phyloP scores from a whole-genome alignment of 106 monocot genomes.

The Phalaenopsis equestris region DNA sequence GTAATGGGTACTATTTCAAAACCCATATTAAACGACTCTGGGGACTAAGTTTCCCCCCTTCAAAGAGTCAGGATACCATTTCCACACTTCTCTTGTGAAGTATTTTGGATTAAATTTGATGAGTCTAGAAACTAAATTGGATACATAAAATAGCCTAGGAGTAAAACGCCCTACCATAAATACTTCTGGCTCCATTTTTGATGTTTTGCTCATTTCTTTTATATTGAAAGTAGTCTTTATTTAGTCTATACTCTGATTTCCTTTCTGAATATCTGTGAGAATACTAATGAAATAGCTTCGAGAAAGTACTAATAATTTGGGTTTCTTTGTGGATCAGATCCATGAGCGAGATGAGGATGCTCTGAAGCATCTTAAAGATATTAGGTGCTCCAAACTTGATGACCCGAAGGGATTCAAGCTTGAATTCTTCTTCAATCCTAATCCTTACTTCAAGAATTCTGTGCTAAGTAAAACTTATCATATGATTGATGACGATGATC shows the following conservation, averaged over 20 bases:
- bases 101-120: too few relatives aligned
- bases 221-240: not conserved
- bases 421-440: constrained; percentile 79
- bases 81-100: too few relatives aligned
- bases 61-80: too few relatives aligned
- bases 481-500: constrained; percentile 80
- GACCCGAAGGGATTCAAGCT: constrained; percentile 85
- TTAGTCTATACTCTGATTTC: not conserved
- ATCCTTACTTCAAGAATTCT: constrained; percentile 81
- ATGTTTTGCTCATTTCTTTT: not conserved
- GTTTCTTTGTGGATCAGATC: constrained; percentile 33
- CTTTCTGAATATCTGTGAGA: not conserved
- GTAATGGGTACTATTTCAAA: too few relatives aligned
- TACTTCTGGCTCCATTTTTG: too few relatives aligned
- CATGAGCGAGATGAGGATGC: constrained; percentile 89
- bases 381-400: constrained; percentile 65
- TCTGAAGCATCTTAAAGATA: constrained; percentile 72
- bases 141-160: too few relatives aligned
- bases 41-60: too few relatives aligned
- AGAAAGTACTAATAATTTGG: not conserved
- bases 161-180: too few relatives aligned
- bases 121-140: too few relatives aligned
- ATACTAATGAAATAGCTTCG: not conserved
- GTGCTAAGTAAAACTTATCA: constrained; percentile 87
- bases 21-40: too few relatives aligned